Conservation (phyloP, 1,284 basidiomycete genomes). For the Pseudozyma pruni region DNA sequence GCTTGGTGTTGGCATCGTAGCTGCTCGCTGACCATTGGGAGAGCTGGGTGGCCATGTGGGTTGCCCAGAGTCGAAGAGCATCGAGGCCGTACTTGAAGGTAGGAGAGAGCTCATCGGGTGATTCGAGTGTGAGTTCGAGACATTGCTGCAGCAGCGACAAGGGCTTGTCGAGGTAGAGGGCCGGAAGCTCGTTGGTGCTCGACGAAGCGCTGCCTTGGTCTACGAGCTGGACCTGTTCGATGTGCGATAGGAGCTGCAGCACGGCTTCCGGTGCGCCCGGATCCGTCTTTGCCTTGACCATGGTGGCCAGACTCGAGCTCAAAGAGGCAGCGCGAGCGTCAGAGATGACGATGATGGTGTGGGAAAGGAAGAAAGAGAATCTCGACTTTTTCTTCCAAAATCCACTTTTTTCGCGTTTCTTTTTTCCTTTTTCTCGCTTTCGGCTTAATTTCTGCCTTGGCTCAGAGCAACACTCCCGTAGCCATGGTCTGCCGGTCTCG, state of each 20-base stretch:
- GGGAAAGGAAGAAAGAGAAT: not conserved
- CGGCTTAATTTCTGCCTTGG: not conserved
- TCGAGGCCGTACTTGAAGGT: conserved; percentile 50
- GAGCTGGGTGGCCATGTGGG: conserved; percentile 17
- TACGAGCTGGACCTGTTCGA: conserved; percentile 21
- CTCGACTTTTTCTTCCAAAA: conserved; percentile 5
- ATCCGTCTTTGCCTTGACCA: conserved; percentile 51
- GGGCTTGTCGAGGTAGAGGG: conserved; percentile 15
- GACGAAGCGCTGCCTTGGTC: conserved; percentile 11
- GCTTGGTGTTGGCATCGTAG: conserved; percentile 6
- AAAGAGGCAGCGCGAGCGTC: not conserved
- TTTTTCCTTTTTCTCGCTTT: conserved; percentile 4
- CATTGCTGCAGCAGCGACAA: conserved; percentile 31
- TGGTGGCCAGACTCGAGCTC: not conserved
- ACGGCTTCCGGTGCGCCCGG: conserved; percentile 36
- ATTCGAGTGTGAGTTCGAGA: conserved; percentile 32
- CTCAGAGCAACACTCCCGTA: no score
- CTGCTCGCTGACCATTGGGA: conserved; percentile 2
- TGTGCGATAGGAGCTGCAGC: conserved; percentile 32
- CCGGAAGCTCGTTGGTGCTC: conserved; percentile 10
- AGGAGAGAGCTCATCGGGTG: conserved; percentile 30
- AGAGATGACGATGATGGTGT: conserved; percentile 5
- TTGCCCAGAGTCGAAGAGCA: conserved; percentile 40
- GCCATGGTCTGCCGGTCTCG: no score
- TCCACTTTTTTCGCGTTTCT: not conserved